Evolutionary conservation across 306 rosid species (phyloP), one percentile per base, ranked within the genome.

Genomic region (Gastrolobium villosum): DNA sequence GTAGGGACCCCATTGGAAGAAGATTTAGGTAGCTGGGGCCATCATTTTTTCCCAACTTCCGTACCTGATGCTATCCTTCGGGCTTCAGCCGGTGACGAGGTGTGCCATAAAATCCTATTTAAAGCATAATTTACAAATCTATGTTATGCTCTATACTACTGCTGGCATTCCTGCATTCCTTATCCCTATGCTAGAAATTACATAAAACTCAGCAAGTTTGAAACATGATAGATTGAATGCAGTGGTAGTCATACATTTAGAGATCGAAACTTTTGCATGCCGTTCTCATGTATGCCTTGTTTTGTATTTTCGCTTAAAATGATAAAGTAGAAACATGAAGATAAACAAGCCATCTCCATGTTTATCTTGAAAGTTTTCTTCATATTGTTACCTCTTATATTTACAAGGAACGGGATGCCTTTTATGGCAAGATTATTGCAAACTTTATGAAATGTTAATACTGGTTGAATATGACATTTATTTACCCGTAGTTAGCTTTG

Each of bases 61-160:
- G 97, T 92, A 14, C 99, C 99, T 2, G 99, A 94, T 86, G 62
- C 87, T 70, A 90, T 92, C 65, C 86, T 94, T 57, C 99, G 89
- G 89, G 95, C 92, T 87, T 90, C 99, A 78, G 95, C 97, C 26
- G 99, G 95, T 7, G 95, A 90, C 86, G 97, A 92, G 97, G 99
- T 94, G 79, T 79, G 86, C 30, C 48, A 40, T 53, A 4, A 74
- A 63, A 62, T 63, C 31, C 48, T 39, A 57, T 30, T 44, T 72
- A 20, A 49, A 1, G 4, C 63, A 49, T 6, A 53, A 46, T 74
- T 62, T 41, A 39, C 66, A 10, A 64, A 52, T 41, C 30, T 14
- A 37, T 10, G 3, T 50, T 43, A 9, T 36, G 61, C 56, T 10
- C 53, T 31, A 36, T 31, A 13, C 40, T 69, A 62, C 37, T 61